These are phyloP conservation scores for Coemansia sp. DNA, from an alignment of 192 early-diverging fungal species.

Conservation along the genomic window DNA sequence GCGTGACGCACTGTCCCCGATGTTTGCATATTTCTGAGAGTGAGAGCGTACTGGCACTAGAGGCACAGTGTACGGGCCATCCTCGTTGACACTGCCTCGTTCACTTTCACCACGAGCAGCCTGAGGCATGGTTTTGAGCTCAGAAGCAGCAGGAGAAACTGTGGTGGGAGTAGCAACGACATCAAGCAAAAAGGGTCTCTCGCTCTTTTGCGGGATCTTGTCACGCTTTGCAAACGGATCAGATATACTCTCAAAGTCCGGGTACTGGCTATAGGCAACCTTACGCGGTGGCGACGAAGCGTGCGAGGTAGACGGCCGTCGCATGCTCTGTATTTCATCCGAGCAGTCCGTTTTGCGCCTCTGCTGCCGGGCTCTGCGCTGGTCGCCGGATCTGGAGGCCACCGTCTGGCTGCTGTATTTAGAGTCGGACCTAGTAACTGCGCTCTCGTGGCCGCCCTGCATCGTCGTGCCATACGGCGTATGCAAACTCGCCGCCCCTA, in stretches of 20 bases:
- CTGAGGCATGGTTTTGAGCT: background rate
- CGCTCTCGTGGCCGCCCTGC: background rate
- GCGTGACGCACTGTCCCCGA: constrained; percentile 4
- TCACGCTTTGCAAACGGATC: constrained; percentile 60
- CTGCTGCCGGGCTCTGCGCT: constrained; percentile 28
- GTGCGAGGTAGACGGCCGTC: constrained; percentile 39
- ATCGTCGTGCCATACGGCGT: constrained; percentile 6
- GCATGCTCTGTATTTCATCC: constrained; percentile 20
- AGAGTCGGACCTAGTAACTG: constrained; percentile 27
- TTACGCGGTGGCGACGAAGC: constrained; percentile 32
- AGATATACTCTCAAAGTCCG: constrained; percentile 52
- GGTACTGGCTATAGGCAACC: constrained; percentile 53
- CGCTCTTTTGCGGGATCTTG: constrained; percentile 53
- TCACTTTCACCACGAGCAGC: background rate
- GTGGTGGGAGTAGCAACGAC: background rate
- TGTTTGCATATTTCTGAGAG: background rate
- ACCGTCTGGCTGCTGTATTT: constrained; percentile 23
- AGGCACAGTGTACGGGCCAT: background rate
- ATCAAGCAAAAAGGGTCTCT: constrained; percentile 21
- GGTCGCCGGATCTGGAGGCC: constrained; percentile 19
- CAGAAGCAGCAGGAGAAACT: background rate
- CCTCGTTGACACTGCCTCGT: background rate
- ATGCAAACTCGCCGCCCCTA: background rate
- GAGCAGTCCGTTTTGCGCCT: constrained; percentile 44
- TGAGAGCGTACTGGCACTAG: background rate